phyloP scores from a whole-genome alignment of 345 rosid species.

The Noccaea caerulescens region DNA sequence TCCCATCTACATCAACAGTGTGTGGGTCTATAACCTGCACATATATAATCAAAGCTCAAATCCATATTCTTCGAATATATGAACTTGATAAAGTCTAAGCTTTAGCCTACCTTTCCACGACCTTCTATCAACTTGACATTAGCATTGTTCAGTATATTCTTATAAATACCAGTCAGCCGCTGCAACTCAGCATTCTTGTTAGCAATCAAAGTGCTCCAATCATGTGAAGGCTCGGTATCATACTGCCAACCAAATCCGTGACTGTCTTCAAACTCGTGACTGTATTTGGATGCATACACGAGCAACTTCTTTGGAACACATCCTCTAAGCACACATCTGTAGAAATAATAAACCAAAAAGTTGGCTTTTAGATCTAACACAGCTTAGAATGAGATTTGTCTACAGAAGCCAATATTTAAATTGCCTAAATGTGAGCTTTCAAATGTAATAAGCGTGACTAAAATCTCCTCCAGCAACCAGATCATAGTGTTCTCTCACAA shows the following conservation, averaged over 20 bases:
- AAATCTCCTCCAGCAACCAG: background rate
- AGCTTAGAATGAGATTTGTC: background rate
- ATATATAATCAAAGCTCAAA: constrained; percentile 14
- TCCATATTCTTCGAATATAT: constrained; percentile 5
- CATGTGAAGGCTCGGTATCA: constrained; percentile 78
- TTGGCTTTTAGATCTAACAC: background rate
- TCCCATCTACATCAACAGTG: constrained; percentile 88
- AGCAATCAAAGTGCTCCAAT: constrained; percentile 90
- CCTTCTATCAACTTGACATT: constrained; percentile 83
- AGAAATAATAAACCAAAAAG: background rate
- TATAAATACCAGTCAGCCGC: constrained; percentile 87
- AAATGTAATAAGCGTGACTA: background rate
- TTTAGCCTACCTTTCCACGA: constrained; percentile 79
- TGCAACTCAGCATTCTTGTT: constrained; percentile 94
- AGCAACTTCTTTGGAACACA: constrained; percentile 96
- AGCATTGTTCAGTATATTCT: constrained; percentile 70
- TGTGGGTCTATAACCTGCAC: constrained; percentile 81
- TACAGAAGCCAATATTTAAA: background rate
- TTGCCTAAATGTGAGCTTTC: constrained; percentile 7
- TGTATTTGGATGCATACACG: constrained; percentile 83
- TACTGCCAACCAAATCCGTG: constrained; percentile 89
- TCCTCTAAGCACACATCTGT: constrained; percentile 93
- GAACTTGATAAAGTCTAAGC: background rate
- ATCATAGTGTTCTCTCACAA: background rate
- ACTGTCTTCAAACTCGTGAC: constrained; percentile 95